Evolutionary conservation across 192 early-diverging fungal species (phyloP).

Genomic region (Spizellomyces sp.): DNA sequence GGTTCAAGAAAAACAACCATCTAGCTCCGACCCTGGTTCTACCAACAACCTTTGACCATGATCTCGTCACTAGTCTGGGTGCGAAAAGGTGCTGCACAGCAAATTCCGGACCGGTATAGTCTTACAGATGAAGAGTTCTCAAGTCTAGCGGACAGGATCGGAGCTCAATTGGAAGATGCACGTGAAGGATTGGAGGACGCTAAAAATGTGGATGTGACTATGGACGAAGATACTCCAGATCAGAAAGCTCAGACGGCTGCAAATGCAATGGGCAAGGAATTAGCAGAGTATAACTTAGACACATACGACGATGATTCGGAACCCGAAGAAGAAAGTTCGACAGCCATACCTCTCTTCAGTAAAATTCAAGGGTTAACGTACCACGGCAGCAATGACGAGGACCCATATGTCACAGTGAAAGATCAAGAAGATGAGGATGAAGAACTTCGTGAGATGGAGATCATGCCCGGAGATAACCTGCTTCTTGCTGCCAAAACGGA

Average conservation of each 20-base stretch:
- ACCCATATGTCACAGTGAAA: slow-evolving; percentile 80
- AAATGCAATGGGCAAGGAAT: background rate
- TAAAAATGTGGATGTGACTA: slow-evolving; percentile 40
- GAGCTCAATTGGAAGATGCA: slow-evolving; percentile 44
- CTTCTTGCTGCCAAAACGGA: slow-evolving; percentile 93
- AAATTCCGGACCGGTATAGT: slow-evolving; percentile 76
- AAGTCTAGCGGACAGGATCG: slow-evolving; percentile 72
- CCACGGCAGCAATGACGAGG: slow-evolving; percentile 75
- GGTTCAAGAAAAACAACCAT: no score
- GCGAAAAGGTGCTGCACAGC: slow-evolving; percentile 86
- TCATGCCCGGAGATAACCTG: slow-evolving; percentile 82
- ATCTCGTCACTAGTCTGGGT: slow-evolving; percentile 94
- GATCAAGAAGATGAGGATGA: slow-evolving; percentile 70
- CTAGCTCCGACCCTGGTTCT: no score
- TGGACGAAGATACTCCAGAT: slow-evolving; percentile 2
- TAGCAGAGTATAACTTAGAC: slow-evolving; percentile 81
- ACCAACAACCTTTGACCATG: slow-evolving; percentile 50
- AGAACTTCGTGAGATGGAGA: slow-evolving; percentile 79
- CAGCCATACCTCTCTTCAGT: slow-evolving; percentile 68
- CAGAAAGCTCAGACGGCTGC: background rate
- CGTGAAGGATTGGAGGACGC: slow-evolving; percentile 41
- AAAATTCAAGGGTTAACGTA: slow-evolving; percentile 89
- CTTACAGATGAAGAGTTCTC: slow-evolving; percentile 89
- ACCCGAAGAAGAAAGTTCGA: slow-evolving; percentile 21
- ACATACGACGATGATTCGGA: slow-evolving; percentile 85